Evolutionary conservation across 768 basidiomycete genomes (phyloP).

Genomic region (Tricholoma terreum): DNA sequence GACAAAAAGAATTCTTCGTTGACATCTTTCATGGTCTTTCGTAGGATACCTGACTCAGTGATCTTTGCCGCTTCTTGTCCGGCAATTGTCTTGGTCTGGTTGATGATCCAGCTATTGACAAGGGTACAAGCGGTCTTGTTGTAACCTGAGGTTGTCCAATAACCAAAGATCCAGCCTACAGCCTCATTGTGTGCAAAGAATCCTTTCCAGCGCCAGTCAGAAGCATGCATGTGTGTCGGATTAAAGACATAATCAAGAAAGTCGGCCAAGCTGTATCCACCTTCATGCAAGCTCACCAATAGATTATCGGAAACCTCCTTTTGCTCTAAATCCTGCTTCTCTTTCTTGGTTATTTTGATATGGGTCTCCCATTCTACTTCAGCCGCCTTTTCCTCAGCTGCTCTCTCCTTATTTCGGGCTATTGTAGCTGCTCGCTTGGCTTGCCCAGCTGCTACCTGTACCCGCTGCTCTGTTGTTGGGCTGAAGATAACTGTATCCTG

Average conservation of each 20-base stretch:
- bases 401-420: background rate
- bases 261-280: background rate
- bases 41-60: too few relatives aligned
- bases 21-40: too few relatives aligned
- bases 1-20: too few relatives aligned
- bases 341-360: background rate
- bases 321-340: background rate
- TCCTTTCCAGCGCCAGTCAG: background rate
- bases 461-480: too few relatives aligned
- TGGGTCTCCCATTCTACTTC: background rate
- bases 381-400: background rate
- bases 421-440: background rate
- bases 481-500: too few relatives aligned
- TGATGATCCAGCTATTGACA: too few relatives aligned
- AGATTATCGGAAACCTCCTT: background rate
- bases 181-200: constrained; percentile 2
- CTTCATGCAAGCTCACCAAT: background rate
- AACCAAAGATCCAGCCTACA: too few relatives aligned
- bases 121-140: too few relatives aligned
- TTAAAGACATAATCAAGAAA: background rate
- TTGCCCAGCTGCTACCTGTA: too few relatives aligned
- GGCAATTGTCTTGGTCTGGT: too few relatives aligned
- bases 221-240: background rate
- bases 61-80: too few relatives aligned
- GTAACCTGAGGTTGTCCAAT: too few relatives aligned